Conservation (phyloP, 345 rosid genomes). For the Eucalyptus camaldulensis region DNA sequence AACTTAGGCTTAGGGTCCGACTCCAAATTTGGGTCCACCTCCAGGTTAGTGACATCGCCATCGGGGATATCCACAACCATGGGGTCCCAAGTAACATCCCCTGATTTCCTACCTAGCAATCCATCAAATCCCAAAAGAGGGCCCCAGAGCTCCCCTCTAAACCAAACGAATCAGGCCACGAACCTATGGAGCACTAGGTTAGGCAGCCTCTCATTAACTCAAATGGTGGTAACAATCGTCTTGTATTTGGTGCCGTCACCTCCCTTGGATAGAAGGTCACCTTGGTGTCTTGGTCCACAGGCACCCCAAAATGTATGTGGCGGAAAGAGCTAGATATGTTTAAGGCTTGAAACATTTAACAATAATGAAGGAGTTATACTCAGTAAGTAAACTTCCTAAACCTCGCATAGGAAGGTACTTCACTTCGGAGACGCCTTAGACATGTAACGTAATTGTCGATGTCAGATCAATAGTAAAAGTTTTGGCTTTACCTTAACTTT, state of each 20-base stretch:
- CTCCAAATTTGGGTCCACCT: accelerated
- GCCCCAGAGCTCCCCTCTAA: too few species aligned
- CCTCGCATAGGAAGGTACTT: accelerated
- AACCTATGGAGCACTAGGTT: too few species aligned
- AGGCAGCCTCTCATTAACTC: too few species aligned
- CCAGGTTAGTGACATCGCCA: accelerated
- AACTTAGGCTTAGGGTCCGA: accelerated
- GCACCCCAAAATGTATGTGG: too few species aligned
- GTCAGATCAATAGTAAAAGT: too few species aligned
- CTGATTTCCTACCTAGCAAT: accelerated
- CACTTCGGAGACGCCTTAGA: accelerated
- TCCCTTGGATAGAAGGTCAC: accelerated
- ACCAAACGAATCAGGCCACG: accelerated
- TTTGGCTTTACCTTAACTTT: too few species aligned
- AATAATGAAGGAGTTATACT: accelerated
- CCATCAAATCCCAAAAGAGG: too few species aligned
- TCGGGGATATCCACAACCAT: too few species aligned
- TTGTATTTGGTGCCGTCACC: accelerated
- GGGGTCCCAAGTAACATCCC: too few species aligned
- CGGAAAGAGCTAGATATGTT: too few species aligned
- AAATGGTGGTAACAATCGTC: too few species aligned
- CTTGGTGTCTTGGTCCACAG: accelerated
- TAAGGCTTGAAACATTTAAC: too few species aligned
- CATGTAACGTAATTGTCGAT: accelerated
- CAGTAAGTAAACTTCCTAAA: accelerated